These are phyloP conservation scores for Friedmanniomyces simplex DNA, from an alignment of 495 filamentous ascomycete species.

Conservation along the genomic window DNA sequence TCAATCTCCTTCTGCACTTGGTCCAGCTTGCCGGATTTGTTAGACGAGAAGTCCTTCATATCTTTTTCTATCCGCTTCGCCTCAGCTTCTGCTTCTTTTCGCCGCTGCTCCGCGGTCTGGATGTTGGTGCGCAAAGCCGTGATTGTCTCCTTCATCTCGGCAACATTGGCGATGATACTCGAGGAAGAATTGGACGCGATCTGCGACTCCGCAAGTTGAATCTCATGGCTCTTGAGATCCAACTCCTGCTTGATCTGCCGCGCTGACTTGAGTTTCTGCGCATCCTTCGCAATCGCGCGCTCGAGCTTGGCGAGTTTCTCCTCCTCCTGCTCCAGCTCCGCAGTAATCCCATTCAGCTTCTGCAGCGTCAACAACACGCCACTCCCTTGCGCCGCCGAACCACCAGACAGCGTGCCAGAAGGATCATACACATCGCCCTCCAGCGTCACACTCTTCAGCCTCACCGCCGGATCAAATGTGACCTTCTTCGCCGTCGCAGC, in stretches of 20 bases:
- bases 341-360: slow-evolving; percentile 84
- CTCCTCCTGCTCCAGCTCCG: slow-evolving; percentile 61
- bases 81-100: slow-evolving; percentile 74
- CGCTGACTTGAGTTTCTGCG: slow-evolving; percentile 79
- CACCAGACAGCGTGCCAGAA: slow-evolving; percentile 88
- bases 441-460: slow-evolving; percentile 88
- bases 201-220: slow-evolving; percentile 89
- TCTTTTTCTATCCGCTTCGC: slow-evolving; percentile 93
- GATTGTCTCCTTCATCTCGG: slow-evolving; percentile 84
- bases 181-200: slow-evolving; percentile 92
- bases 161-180: slow-evolving; percentile 88
- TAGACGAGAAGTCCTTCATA: slow-evolving; percentile 94
- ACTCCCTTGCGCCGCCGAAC: slow-evolving; percentile 84
- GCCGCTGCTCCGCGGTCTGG: slow-evolving; percentile 66
- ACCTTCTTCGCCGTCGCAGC: slow-evolving; percentile 87
- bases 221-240: slow-evolving; percentile 90
- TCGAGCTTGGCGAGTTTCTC: slow-evolving; percentile 57
- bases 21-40: slow-evolving; percentile 90
- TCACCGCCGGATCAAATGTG: slow-evolving; percentile 88
- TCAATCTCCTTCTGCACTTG: slow-evolving; percentile 78
- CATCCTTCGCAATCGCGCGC: slow-evolving; percentile 66
- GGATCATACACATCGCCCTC: slow-evolving; percentile 97
- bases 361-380: slow-evolving; percentile 89
- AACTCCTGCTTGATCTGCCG: slow-evolving; percentile 81
- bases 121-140: slow-evolving; percentile 70